Base-by-base conservation (phyloP, 78 protist species). In the Monocercomonoides exilis region DNA sequence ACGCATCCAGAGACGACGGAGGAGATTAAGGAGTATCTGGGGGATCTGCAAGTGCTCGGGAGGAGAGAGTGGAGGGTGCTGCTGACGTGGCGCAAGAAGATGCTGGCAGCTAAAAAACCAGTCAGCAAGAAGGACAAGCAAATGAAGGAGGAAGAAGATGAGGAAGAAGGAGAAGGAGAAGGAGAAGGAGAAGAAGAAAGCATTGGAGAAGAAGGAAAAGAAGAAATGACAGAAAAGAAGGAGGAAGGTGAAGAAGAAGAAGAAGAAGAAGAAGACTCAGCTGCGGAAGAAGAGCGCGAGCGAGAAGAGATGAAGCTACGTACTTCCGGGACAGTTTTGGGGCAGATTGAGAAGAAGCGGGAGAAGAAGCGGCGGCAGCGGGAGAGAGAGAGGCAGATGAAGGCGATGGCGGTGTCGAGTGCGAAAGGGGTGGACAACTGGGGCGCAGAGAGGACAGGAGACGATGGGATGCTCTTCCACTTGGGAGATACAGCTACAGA, bases 21-120 rank as follows among this genome's bases (percentile, higher is more conserved):
- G 1, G 98, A 95, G 35, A 64, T 96, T 63, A 43, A 6, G 1
- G 91, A 45, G 41, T 82, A 35, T 45, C 44, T 86, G 41, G 44
- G n/a, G 33, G 98, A 96, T 85, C 44, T 95, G 3, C 45, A 87
- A 0, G 92, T 94, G 1, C 79, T 94, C 4, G 95, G 96, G 44
- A 95, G 91, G 89, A n/a, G 21, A 3, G 99, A 95, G 41, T 90
- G 94, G 34, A 81, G 88, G 84, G 3, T 33, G 81, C 46, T 86
- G 42, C 88, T 86, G 85, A 1, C 35, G 2, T 86, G 88, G 88
- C 77, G 81, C 29, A 77, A 41, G 6, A 46, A 54, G 80, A 70
- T 70, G 88, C 42, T 1, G 11, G 80, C 41, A 34, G 81, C 41
- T 6, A 0, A 2, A 38, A 63, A 43, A 45, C 81, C n/a, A 44